Evolutionary conservation across 148 eudicot genomes (phyloP).

Genomic region (Cornus kousa): DNA sequence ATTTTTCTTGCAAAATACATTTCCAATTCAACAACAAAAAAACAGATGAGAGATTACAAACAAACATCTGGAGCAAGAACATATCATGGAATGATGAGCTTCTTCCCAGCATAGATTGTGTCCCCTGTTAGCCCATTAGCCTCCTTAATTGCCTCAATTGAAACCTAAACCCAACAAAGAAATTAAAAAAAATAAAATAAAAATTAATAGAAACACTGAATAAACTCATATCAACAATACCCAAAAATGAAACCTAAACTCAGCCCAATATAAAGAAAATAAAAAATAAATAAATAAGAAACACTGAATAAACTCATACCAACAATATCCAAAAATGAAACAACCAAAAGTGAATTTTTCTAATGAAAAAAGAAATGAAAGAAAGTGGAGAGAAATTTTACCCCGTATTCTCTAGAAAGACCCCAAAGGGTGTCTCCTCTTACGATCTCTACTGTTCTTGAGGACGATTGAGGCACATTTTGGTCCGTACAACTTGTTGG

Average conservation of each 20-base stretch:
- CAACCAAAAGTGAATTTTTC: background rate
- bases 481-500: background rate
- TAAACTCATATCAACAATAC: background rate
- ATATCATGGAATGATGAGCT: slow-evolving; percentile 2
- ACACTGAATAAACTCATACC: background rate
- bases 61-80: background rate
- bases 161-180: slow-evolving; percentile 1
- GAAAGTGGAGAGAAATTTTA: background rate
- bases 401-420: slow-evolving; percentile 5
- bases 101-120: slow-evolving; percentile 13
- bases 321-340: background rate
- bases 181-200: background rate
- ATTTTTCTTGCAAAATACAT: background rate
- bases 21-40: background rate
- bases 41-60: background rate
- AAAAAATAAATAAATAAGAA: background rate
- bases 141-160: slow-evolving; percentile 13
- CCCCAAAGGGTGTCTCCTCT: slow-evolving; percentile 13
- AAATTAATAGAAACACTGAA: background rate
- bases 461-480: background rate
- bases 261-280: too few species aligned
- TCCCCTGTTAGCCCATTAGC: slow-evolving; percentile 11
- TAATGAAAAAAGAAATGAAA: background rate
- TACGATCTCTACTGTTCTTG: background rate
- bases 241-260: background rate